Base-by-base conservation (phyloP, 768 basidiomycete species). In the Kwoniella sp. region DNA sequence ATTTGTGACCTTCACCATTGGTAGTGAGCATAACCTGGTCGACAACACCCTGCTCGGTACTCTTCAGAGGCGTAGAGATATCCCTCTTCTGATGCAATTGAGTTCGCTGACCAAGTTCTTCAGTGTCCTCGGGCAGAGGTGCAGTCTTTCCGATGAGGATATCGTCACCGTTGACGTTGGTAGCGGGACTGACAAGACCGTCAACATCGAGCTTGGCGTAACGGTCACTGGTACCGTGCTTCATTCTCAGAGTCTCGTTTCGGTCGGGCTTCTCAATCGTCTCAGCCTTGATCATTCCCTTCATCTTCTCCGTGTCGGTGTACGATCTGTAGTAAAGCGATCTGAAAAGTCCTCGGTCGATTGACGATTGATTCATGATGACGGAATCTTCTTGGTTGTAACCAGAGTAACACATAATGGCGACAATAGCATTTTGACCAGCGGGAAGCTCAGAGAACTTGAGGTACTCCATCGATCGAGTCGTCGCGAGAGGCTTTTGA, bases 361-460 rank as follows among this genome's bases (percentile, higher is more conserved):
- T 90, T 26, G 96, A 95, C 71, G 90, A 92, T 82, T 99, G 96
- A 79, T 98, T 98, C 95, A 99, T 97, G 82, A 99, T 98, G 82
- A 99, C 96, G 67, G 96, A 99, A 85, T 99, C 96, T 86, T 98
- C 96, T 82, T 99, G 96, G 80, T 99, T 99, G 82, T 99, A 99
- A 52, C 95, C 95, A 72, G 93, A 97, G 82, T 99, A 99, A 77
- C 94, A 97, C 59, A 98, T 83, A 74, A 99, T 98, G 13, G 95
- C 95, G 62, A 99, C 95, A 67, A 97, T 91, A 52, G 95, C 95
- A 76, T 99, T 99, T 82, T 98, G 95, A n/a, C 93, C 95, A 19
- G 95, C 95, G 56, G 95, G 95, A 26, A 99, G 86, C 78, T 99
- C 96, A 70, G 94, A 88, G 88, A 99, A 99, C 78, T 93, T 92